Evolutionary conservation across 495 filamentous ascomycete species (phyloP).

Genomic region (Neurospora tetrasperma): DNA sequence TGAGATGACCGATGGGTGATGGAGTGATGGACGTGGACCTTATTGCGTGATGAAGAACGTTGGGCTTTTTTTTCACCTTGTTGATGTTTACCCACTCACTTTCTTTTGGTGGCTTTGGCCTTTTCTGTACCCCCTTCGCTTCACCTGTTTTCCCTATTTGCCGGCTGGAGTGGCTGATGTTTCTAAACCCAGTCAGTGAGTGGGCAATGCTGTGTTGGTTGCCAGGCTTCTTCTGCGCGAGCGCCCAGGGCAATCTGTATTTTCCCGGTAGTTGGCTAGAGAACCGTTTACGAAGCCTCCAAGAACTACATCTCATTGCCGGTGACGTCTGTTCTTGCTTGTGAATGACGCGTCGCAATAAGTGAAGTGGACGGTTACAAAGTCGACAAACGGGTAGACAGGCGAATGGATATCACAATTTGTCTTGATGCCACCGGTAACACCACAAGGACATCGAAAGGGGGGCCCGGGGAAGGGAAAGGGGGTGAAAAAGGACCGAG

Average conservation of each 20-base stretch:
- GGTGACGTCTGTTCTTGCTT: not conserved
- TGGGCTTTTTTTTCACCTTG: not conserved
- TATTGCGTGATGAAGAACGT: not conserved
- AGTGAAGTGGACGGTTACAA: not conserved
- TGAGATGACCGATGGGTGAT: not conserved
- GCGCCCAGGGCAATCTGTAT: not conserved
- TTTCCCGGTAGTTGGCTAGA: not conserved
- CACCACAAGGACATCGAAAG: not conserved
- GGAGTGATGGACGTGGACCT: not conserved
- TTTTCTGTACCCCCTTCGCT: not conserved
- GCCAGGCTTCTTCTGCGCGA: not conserved
- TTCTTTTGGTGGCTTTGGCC: not conserved
- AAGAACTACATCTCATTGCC: not conserved
- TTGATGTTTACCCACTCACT: not conserved
- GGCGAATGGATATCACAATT: not conserved
- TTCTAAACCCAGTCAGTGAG: not conserved
- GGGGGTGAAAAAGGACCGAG: not conserved
- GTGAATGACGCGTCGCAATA: not conserved
- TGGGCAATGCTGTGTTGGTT: not conserved
- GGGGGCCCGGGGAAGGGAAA: not conserved
- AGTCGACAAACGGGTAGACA: not conserved
- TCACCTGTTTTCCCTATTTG: not conserved
- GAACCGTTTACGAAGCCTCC: not conserved
- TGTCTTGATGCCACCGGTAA: not conserved
- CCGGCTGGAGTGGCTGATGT: not conserved